A percentile compares a stretch with the other conserved stretches of the same genome.
Evolutionary conservation across 1,284 basidiomycete genomes (phyloP).

Genomic region (Pyrrhoderma lamaoense): DNA sequence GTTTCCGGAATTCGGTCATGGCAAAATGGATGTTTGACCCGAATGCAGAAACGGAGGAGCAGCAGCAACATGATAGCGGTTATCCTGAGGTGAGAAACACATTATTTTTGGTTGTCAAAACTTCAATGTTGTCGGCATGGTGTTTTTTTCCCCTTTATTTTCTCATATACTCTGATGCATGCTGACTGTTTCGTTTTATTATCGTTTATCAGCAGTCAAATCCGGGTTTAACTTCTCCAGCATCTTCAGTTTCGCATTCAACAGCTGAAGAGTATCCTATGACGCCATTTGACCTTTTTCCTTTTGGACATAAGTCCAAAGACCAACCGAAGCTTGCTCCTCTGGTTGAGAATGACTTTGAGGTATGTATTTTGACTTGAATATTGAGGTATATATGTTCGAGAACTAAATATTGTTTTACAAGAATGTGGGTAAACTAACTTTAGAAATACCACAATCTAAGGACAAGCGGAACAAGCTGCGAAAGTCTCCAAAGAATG

Average conservation of each 20-base stretch:
- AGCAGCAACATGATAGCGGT: not conserved
- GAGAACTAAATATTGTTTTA: no score
- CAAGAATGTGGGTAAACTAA: no score
- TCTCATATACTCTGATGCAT: not conserved
- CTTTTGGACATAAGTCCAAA: not conserved
- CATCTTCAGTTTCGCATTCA: constrained; percentile 8
- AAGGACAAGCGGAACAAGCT: constrained; percentile 7
- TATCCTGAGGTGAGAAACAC: not conserved
- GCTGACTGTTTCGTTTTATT: not conserved
- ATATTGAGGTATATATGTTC: no score
- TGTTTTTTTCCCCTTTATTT: not conserved
- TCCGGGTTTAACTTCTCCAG: constrained; percentile 14
- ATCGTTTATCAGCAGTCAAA: not conserved
- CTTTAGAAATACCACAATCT: no score
- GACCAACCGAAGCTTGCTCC: no score
- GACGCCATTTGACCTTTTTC: constrained; percentile 8
- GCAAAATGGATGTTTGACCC: constrained; percentile 18
- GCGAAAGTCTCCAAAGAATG: constrained; percentile 3
- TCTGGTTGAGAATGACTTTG: no score
- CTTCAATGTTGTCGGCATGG: no score
- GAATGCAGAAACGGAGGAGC: constrained; percentile 3
- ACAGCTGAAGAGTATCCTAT: constrained; percentile 16
- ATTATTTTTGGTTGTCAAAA: not conserved
- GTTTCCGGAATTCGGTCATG: constrained; percentile 17
- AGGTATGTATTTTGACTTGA: no score